Evolutionary conservation across 2,329 filamentous ascomycete genomes (phyloP), one percentile per base, ranked within the genome.

Genomic region (Sarocladium kiliense): DNA sequence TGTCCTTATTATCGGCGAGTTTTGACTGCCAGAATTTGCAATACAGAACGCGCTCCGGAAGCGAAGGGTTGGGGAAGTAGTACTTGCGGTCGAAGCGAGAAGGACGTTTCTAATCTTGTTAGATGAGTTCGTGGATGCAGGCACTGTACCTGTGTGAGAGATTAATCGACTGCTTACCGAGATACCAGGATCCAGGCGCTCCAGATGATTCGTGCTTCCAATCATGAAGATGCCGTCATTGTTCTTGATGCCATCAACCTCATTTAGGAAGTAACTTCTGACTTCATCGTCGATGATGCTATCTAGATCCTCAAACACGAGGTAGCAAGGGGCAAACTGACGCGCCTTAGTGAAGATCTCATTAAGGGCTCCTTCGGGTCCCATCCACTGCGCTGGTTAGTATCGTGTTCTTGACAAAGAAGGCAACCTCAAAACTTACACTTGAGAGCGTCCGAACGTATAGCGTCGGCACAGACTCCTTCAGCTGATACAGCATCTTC

Each of bases 181-280:
- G 26, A 85, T 86, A 19, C 85, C 85, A 0, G 85, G 85, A 59
- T 89, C 86, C 4, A 89, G 70, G 1, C 78, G 75, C 34, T 89
- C 85, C 4, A 89, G 74, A 60, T 84, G 78, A 62, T 87, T 87
- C 0, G 85, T 87, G 54, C 78, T 83, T 27, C 81, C 84, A 26
- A 87, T 76, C 71, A 89, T 86, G 61, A 88, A 79, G 54, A 89
- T 87, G 11, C 86, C 86, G 59, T 89, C 82, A 59, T 89, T 89
- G 59, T 76, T 79, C 61, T 82, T 80, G 11, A 89, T 78, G 0
- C 86, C 86, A 58, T 89, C 86, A 2, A 89, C 81, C 66, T 89
- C 85, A 64, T 89, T 89, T 49, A 89, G 74, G 69, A 89, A 89
- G 71, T 87, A 89, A 54, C 78, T 83, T 26, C 86, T 76, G 14